phyloP scores from a whole-genome alignment of 2,329 filamentous ascomycete genomes.

The Fusarium nisikadoi region DNA sequence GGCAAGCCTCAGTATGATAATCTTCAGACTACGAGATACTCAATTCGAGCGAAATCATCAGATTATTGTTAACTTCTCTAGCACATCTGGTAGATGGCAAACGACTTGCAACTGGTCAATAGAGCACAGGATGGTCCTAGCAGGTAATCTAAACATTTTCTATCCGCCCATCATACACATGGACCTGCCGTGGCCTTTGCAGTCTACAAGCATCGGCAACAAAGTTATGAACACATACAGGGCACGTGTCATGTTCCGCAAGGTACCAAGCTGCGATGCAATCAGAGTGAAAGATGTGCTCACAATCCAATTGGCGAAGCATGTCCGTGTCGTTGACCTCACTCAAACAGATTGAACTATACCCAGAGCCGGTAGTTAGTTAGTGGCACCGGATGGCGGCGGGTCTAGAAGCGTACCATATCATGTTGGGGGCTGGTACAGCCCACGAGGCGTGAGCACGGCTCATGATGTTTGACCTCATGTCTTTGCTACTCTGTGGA shows the following conservation, averaged over 20 bases:
- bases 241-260: not conserved
- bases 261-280: not conserved
- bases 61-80: too few species aligned
- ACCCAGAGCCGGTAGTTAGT: not conserved
- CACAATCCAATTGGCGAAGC: not conserved
- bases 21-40: not conserved
- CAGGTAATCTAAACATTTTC: not conserved
- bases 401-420: not conserved
- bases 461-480: not conserved
- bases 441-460: not conserved
- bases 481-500: not conserved
- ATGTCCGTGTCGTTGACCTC: not conserved
- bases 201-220: not conserved
- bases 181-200: not conserved
- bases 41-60: not conserved
- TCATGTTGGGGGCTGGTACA: not conserved
- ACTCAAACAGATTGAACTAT: not conserved
- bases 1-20: not conserved
- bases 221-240: not conserved
- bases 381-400: accelerated
- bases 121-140: too few species aligned
- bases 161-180: not conserved
- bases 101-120: too few species aligned
- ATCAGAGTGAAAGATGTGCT: not conserved
- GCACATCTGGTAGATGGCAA: not conserved